A percentile compares a stretch with the other conserved stretches of the same genome.
Evolutionary conservation across 306 rosid species (phyloP).

Genomic region (Vicia faba): DNA sequence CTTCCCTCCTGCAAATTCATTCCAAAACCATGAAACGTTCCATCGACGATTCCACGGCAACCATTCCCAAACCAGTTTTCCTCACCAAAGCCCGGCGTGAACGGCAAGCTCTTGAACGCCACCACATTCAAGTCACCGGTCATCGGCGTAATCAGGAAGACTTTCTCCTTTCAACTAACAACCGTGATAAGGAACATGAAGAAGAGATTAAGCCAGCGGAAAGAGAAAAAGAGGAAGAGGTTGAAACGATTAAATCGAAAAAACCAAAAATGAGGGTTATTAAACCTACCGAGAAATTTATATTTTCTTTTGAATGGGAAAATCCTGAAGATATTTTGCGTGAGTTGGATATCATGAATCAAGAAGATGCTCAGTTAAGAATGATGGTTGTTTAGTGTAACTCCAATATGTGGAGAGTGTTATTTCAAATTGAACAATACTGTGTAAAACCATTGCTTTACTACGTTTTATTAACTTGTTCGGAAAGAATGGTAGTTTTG

Average conservation of each 20-base stretch:
- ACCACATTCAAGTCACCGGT: conserved; percentile 57
- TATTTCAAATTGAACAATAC: too few species aligned
- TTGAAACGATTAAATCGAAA: conserved; percentile 69
- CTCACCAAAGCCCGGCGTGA: conserved; percentile 77
- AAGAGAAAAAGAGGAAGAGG: conserved; percentile 75
- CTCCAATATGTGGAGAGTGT: too few species aligned
- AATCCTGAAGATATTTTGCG: conserved; percentile 86
- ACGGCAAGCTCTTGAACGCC: conserved; percentile 73
- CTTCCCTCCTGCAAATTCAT: conserved; percentile 44
- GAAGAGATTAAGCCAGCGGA: conserved; percentile 56
- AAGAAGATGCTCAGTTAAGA: too few species aligned
- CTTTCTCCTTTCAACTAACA: neutral
- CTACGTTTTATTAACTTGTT: too few species aligned
- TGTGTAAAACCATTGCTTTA: too few species aligned
- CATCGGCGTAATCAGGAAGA: conserved; percentile 57
- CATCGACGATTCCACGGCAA: conserved; percentile 28
- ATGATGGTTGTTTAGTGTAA: too few species aligned
- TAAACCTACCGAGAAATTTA: conserved; percentile 85
- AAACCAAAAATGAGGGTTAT: conserved; percentile 89
- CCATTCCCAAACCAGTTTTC: conserved; percentile 54
- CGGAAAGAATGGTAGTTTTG: too few species aligned
- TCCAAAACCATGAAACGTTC: conserved; percentile 36
- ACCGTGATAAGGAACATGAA: conserved; percentile 44
- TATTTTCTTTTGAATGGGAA: conserved; percentile 92
- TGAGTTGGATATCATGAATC: conserved; percentile 46